Percentiles rank a stretch among this genome's conserved stretches.
These are phyloP conservation scores for Penicillium digitatum DNA, from an alignment of 2,329 filamentous ascomycete genomes.

Conservation along the genomic window DNA sequence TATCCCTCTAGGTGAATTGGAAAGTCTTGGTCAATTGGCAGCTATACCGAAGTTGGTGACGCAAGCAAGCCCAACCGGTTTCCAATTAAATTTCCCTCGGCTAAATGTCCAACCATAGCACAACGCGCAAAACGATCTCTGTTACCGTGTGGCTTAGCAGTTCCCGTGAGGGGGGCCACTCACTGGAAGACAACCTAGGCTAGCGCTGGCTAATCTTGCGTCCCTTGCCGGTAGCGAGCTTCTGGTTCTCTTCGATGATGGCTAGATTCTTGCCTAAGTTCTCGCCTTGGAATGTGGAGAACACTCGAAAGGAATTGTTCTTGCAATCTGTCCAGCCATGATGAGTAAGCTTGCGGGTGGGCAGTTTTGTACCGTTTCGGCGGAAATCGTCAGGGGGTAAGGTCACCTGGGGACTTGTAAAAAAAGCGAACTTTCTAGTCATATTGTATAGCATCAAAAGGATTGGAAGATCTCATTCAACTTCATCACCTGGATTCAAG, in stretches of 20 bases:
- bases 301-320: conserved; percentile 4
- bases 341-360: background rate
- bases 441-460: no score
- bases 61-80: background rate
- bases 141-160: conserved; percentile 37
- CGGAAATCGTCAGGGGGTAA: conserved; percentile 43
- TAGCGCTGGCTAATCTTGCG: conserved; percentile 38
- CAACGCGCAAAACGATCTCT: conserved; percentile 30
- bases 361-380: conserved; percentile 30
- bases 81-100: no score
- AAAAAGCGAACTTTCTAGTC: no score
- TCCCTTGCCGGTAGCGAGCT: conserved; percentile 36
- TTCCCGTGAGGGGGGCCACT: conserved; percentile 48
- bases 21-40: background rate
- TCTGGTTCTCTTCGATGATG: conserved; percentile 44
- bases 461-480: no score
- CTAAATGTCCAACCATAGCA: conserved; percentile 27
- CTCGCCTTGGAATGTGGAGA: conserved; percentile 40
- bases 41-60: background rate
- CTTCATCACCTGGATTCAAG: no score
- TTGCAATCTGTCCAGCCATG: background rate
- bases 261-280: conserved; percentile 46
- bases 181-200: conserved; percentile 43
- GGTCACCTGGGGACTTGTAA: conserved; percentile 46
- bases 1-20: background rate